These are phyloP conservation scores for Kodamaea neixiangensis DNA, from an alignment of 805 yeast genomes.

Conservation along the genomic window DNA sequence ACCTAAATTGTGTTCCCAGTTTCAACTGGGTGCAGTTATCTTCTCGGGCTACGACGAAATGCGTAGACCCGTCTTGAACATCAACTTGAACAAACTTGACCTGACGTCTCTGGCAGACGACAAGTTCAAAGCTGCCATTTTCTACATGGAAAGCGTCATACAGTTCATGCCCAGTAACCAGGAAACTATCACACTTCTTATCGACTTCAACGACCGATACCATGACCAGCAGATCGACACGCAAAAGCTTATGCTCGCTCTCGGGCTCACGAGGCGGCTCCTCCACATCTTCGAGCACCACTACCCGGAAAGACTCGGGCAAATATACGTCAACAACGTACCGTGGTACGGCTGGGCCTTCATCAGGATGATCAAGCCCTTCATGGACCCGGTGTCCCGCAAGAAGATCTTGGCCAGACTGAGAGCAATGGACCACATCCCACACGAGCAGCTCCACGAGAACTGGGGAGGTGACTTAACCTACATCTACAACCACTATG, in stretches of 20 bases:
- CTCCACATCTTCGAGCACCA: slow-evolving; percentile 59
- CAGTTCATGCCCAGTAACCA: slow-evolving; percentile 96
- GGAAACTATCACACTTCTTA: slow-evolving; percentile 85
- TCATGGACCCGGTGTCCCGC: slow-evolving; percentile 58
- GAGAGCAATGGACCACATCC: slow-evolving; percentile 55
- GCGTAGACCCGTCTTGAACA: slow-evolving; percentile 85
- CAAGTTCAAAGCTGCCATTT: slow-evolving; percentile 25
- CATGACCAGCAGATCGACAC: slow-evolving; percentile 44
- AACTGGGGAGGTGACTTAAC: slow-evolving; percentile 51
- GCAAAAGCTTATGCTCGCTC: slow-evolving; percentile 35
- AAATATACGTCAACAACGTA: slow-evolving; percentile 54
- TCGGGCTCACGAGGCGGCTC: slow-evolving; percentile 60
- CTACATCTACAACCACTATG: slow-evolving; percentile 51
- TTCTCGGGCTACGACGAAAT: slow-evolving; percentile 88
- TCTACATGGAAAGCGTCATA: slow-evolving; percentile 86
- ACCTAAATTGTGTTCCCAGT: slow-evolving; percentile 32
- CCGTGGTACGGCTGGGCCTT: slow-evolving; percentile 61
- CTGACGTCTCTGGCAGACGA: slow-evolving; percentile 1
- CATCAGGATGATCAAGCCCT: slow-evolving; percentile 55
- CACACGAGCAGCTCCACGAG: slow-evolving; percentile 51
- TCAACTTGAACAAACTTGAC: slow-evolving; percentile 25
- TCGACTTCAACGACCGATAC: slow-evolving; percentile 58
- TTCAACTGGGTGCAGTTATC: slow-evolving; percentile 86
- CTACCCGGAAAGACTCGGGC: slow-evolving; percentile 59
- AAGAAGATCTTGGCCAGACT: slow-evolving; percentile 58